Evolutionary conservation across 2,329 filamentous ascomycete species (phyloP).

Genomic region (Didymellaceae sp.): DNA sequence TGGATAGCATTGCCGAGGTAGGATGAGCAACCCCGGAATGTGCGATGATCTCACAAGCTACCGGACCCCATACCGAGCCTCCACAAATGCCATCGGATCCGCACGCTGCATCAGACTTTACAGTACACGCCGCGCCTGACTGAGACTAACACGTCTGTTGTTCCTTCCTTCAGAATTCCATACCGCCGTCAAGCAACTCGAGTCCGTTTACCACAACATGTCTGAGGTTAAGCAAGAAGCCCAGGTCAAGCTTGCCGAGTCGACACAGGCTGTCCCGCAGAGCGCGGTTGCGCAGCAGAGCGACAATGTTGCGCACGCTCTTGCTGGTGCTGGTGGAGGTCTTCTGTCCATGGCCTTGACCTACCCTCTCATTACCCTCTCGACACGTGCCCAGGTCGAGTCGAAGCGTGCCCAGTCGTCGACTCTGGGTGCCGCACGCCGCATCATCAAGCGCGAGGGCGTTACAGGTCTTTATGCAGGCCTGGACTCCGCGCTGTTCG

Average conservation of each 20-base stretch:
- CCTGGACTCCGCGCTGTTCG: conserved; percentile 91
- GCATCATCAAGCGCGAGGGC: conserved; percentile 91
- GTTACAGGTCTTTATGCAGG: conserved; percentile 88
- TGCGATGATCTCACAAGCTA: conserved; percentile 44
- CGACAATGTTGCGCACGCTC: conserved; percentile 95
- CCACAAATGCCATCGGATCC: conserved; percentile 33
- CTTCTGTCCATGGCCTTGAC: conserved; percentile 96
- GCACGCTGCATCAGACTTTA: conserved; percentile 19
- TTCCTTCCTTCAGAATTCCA: neutral
- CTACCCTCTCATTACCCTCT: conserved; percentile 94
- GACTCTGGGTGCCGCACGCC: conserved; percentile 80
- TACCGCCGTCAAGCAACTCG: conserved; percentile 2
- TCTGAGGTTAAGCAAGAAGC: conserved; percentile 40
- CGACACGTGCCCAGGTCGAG: conserved; percentile 96
- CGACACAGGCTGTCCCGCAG: conserved; percentile 49
- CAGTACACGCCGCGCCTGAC: conserved; percentile 3
- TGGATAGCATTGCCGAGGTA: conserved; percentile 36
- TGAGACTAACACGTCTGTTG: neutral
- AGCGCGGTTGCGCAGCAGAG: conserved; percentile 79
- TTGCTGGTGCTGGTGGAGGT: conserved; percentile 90
- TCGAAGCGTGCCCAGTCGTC: conserved; percentile 89
- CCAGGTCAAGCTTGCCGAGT: conserved; percentile 45
- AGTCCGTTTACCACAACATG: conserved; percentile 31
- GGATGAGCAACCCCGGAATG: conserved; percentile 33
- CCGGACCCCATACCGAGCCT: conserved; percentile 20